Base-by-base conservation (phyloP, 169 alveolate genomes). In the Cryptosporidium muris region DNA sequence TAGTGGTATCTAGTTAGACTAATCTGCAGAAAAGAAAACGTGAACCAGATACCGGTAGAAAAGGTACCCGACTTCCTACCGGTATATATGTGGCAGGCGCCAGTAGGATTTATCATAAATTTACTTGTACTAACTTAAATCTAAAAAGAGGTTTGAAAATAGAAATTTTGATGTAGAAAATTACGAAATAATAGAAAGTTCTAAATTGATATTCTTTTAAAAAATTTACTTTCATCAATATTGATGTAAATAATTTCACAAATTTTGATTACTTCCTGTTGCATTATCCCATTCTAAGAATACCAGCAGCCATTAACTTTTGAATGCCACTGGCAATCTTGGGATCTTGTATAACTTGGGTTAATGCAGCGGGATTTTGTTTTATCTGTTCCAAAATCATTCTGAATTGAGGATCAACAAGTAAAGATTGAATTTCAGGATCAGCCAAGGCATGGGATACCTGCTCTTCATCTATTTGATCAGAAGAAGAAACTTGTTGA, bases 221-320 rank as follows among this genome's bases (percentile, higher is more conserved):
- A 40, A 2, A 34, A 4, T n/a, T 5, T 36, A 52, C 38, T 36
- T 14, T 36, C 51, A 14, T 43, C 38, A 16, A 56, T 25, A 25
- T 25, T 25, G 25, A 25, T 25, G 25, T 25, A 25, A 25, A 25
- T 25, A 25, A 25, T 0, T 25, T 25, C 25, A 25, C 25, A 25
- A 25, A 25, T 25, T 25, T 25, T 25, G 25, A 25, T 25, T 25
- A 25, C 25, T 25, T 25, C 25, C 25, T 25, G 25, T 25, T 25
- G 25, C 40, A 43, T 89, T 68, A 94, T 11, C 95, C 93, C 63
- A 92, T 95, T 90, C 95, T 92, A 56, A 97, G 80, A 53, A 97
- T 92, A 45, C 99, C 99, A 52, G 99, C 98, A 7, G 99, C 99
- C 80, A 97, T 95, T 8, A 98, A 93, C 82, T 97, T 98, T 82